Evolutionary conservation across 2,329 filamentous ascomycete genomes (phyloP), one percentile per base, ranked within the genome.

Genomic region (Pseudogymnoascus sp.): DNA sequence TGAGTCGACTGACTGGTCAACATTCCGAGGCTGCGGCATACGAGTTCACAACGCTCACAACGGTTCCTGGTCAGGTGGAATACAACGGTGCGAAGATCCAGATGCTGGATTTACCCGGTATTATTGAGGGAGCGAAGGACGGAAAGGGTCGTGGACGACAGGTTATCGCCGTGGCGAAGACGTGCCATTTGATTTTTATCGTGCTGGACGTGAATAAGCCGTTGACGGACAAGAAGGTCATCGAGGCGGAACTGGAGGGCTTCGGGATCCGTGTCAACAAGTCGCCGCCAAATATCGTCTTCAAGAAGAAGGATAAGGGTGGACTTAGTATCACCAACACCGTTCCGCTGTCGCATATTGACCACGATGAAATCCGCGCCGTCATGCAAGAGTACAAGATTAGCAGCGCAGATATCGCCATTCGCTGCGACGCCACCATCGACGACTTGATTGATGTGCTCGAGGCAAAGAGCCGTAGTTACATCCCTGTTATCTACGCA

Each of bases 251-350:
- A 79, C 78, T 99, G 74, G 95, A 99, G 76, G 95, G 95, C 6
- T 99, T 99, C 72, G 95, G 95, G 36, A 97, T 99, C 74, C 86
- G 95, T 63, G 93, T 97, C 81, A 99, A 99, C 82, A 99, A 97
- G 81, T 80, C 87, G 70, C 95, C 95, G 25, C 95, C 95, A 42
- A 99, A 99, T 75, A 99, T 99, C 72, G 90, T 95, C n/a, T 96
- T 97, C 82, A 96, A 89, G 79, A 99, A 99, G 83, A 99, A 99
- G 82, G 95, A 99, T 78, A 97, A 97, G 79, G 95, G 95, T 70
- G 95, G 95, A 37, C 86, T 99, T 73, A 93, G 90, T 73, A 95
- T 99, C 73, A 96, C 93, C n/a, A 95, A 86, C 77, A 99, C 95
- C 2, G 89, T 95, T 50, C 91, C 93, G 4, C 81, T 99, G 69